A percentile compares a stretch with the other conserved stretches of the same genome.
phyloP scores from a whole-genome alignment of 495 filamentous ascomycete genomes.

The Pseudoneurospora amorphoporcata region DNA sequence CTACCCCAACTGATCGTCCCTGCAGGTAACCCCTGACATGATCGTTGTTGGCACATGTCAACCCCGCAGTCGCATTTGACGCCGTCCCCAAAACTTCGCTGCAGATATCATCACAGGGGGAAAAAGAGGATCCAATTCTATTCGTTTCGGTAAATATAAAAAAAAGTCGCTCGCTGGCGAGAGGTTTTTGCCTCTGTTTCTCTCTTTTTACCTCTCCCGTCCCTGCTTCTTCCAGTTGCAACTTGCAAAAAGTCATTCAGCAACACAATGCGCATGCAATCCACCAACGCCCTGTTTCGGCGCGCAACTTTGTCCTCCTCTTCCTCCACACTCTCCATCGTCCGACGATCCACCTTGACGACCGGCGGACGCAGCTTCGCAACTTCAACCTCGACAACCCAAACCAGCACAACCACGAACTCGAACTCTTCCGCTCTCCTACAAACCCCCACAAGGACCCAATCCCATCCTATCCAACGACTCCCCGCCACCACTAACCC shows the following conservation, averaged over 20 bases:
- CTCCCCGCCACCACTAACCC: neutral
- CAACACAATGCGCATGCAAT: conserved; percentile 8
- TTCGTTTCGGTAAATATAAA: conserved; percentile 7
- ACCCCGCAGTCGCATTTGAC: neutral
- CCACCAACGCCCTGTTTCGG: conserved; percentile 17
- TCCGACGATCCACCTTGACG: conserved; percentile 12
- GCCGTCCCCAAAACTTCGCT: conserved; percentile 33
- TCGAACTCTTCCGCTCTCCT: neutral
- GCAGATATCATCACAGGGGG: conserved; percentile 40
- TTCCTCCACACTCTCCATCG: neutral
- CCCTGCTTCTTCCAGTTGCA: neutral
- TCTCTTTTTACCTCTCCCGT: neutral
- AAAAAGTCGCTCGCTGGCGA: conserved; percentile 4
- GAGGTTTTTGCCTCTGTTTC: neutral
- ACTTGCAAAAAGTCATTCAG: neutral
- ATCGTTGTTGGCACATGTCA: neutral
- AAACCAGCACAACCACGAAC: neutral
- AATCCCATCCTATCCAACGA: neutral
- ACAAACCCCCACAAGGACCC: neutral
- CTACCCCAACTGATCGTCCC: neutral
- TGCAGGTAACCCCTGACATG: neutral
- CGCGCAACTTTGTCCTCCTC: conserved; percentile 4
- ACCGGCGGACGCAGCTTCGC: conserved; percentile 17
- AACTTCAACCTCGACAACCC: neutral
- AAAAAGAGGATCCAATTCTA: conserved; percentile 1